Conservation (phyloP, 1,139 yeast species). For the Scheffersomyces illinoinensis region DNA sequence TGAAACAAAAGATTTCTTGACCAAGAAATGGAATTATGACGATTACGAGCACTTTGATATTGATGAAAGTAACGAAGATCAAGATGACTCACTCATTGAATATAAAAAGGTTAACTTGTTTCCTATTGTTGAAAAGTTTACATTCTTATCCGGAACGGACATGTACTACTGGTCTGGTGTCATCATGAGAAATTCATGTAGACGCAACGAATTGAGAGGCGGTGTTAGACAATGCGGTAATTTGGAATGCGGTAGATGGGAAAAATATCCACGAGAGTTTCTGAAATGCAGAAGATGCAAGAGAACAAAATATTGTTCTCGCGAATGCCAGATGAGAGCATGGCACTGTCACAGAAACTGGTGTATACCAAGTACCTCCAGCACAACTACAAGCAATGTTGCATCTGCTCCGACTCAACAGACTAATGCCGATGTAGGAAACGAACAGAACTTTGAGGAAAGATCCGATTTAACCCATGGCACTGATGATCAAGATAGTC, state of each 20-base stretch:
- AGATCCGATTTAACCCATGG: conserved; percentile 1
- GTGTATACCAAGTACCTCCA: conserved; percentile 64
- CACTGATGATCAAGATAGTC: conserved; percentile 4
- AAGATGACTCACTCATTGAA: conserved; percentile 51
- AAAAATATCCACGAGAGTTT: conserved; percentile 82
- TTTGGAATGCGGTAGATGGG: conserved; percentile 96
- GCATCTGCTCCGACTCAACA: conserved; percentile 8
- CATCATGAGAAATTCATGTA: conserved; percentile 91
- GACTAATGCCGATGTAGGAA: neutral
- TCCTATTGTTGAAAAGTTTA: conserved; percentile 89
- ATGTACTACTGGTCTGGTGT: conserved; percentile 97
- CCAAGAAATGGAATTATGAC: conserved; percentile 54
- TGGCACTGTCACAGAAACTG: conserved; percentile 95
- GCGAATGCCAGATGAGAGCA: conserved; percentile 87
- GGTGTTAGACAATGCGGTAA: conserved; percentile 96
- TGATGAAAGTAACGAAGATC: conserved; percentile 48
- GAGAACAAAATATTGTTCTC: conserved; percentile 90
- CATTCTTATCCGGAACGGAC: conserved; percentile 71
- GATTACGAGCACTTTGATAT: conserved; percentile 56
- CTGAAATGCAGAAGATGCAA: conserved; percentile 94
- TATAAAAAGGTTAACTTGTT: conserved; percentile 69
- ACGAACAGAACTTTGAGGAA: conserved; percentile 1
- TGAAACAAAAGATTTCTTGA: conserved; percentile 33
- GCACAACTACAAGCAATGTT: conserved; percentile 17
- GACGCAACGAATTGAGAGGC: conserved; percentile 82